A percentile compares a stretch with the other conserved stretches of the same genome.
Evolutionary conservation across 805 yeast species (phyloP).

Genomic region (Kluyveromyces nonfermentans): DNA sequence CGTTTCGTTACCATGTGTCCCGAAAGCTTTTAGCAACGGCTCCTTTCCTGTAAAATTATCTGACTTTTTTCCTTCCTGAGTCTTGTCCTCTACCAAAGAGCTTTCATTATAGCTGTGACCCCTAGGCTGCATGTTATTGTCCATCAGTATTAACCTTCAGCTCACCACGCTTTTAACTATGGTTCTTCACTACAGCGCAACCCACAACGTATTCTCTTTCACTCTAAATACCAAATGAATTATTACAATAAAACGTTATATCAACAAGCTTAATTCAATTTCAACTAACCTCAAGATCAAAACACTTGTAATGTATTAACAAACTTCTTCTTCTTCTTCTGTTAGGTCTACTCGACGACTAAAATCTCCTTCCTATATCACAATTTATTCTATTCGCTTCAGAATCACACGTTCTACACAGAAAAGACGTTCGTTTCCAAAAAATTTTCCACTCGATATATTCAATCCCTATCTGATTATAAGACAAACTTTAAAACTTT

Average conservation of each 20-base stretch:
- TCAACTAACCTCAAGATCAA: neutral
- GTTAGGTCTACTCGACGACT: neutral
- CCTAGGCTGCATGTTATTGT: neutral
- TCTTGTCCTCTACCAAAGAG: neutral
- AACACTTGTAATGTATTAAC: neutral
- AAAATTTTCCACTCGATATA: neutral
- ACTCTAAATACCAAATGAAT: too few relatives aligned
- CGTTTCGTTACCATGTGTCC: neutral
- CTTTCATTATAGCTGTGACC: neutral
- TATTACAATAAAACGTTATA: neutral
- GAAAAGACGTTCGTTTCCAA: neutral
- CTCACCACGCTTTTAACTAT: neutral
- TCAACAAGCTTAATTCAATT: neutral
- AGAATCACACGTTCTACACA: neutral
- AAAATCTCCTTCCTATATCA: neutral
- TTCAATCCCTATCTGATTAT: neutral
- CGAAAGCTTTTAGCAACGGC: neutral
- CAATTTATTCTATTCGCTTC: neutral
- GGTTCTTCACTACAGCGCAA: neutral
- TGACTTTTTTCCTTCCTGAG: neutral
- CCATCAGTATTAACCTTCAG: neutral
- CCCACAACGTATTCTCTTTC: neutral
- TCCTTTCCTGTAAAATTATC: neutral
- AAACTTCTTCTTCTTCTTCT: neutral
- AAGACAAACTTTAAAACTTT: neutral